These are phyloP conservation scores for Centella asiatica DNA, from an alignment of 129 eudicot species.

Conservation along the genomic window DNA sequence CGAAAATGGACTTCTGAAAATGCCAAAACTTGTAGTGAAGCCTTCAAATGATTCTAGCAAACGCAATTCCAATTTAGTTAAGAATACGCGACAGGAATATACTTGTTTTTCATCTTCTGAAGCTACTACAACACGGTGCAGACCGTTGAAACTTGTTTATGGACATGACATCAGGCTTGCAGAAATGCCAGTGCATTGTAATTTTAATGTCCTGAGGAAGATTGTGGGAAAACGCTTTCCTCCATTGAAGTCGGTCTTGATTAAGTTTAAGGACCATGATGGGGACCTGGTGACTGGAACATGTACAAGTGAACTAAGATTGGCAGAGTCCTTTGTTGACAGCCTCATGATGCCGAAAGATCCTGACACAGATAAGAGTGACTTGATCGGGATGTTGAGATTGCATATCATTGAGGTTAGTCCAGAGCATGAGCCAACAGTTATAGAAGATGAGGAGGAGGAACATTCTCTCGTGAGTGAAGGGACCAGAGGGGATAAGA, in stretches of 20 bases:
- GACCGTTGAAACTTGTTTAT: slow-evolving; percentile 85
- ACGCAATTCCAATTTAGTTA: slow-evolving; percentile 25
- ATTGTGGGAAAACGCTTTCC: slow-evolving; percentile 73
- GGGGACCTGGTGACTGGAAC: slow-evolving; percentile 94
- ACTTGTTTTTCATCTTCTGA: slow-evolving; percentile 13
- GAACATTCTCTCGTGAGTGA: slow-evolving; percentile 53
- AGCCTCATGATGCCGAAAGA: slow-evolving; percentile 42
- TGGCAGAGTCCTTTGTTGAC: slow-evolving; percentile 73
- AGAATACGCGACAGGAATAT: slow-evolving; percentile 39
- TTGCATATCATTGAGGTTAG: slow-evolving; percentile 85
- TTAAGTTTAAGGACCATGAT: slow-evolving; percentile 78
- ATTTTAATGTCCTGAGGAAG: slow-evolving; percentile 63
- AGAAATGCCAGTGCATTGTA: slow-evolving; percentile 85
- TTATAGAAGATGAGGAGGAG: slow-evolving; percentile 82
- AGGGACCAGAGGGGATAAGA: slow-evolving; percentile 44
- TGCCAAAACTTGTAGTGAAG: slow-evolving; percentile 71
- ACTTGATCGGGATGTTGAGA: slow-evolving; percentile 59
- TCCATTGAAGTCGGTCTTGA: slow-evolving; percentile 57
- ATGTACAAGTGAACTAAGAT: slow-evolving; percentile 63
- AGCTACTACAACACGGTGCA: slow-evolving; percentile 35
- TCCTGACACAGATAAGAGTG: slow-evolving; percentile 48
- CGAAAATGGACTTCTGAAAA: slow-evolving; percentile 52
- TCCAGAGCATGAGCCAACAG: slow-evolving; percentile 86
- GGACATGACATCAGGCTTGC: slow-evolving; percentile 90
- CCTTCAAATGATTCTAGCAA: slow-evolving; percentile 48